A percentile compares a stretch with the other conserved stretches of the same genome.
phyloP scores from a whole-genome alignment of 2,329 filamentous ascomycete genomes.

The Pezicula radicicola region DNA sequence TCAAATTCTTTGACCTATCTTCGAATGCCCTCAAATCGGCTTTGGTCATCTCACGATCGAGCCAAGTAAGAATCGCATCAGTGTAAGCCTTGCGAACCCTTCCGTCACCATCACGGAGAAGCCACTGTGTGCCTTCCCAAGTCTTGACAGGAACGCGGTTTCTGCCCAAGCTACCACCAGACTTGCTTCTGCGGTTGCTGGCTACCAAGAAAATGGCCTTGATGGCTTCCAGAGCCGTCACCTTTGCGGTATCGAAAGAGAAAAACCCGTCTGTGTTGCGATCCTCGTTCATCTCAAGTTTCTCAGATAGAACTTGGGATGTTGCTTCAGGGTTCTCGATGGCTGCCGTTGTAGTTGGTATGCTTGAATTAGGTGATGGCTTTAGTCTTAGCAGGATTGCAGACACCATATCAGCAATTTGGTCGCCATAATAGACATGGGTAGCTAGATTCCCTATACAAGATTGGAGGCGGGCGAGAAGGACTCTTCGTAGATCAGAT shows the following conservation, averaged over 20 bases:
- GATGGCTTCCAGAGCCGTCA: constrained; percentile 71
- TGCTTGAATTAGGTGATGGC: constrained; percentile 48
- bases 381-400: constrained; percentile 77
- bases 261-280: constrained; percentile 55
- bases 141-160: constrained; percentile 75
- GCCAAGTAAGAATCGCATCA: constrained; percentile 80
- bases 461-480: constrained; percentile 69
- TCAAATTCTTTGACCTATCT: constrained; percentile 43
- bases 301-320: constrained; percentile 41
- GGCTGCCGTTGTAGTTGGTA: constrained; percentile 39
- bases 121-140: constrained; percentile 97
- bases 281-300: constrained; percentile 48
- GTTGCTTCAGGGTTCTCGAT: constrained; percentile 41
- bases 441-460: constrained; percentile 91
- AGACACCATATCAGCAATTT: constrained; percentile 90
- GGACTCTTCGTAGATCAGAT: constrained; percentile 50
- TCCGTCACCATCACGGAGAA: constrained; percentile 75
- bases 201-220: constrained; percentile 81
- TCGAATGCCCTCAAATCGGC: constrained; percentile 62
- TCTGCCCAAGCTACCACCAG: constrained; percentile 63
- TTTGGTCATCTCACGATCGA: constrained; percentile 73
- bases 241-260: constrained; percentile 58
- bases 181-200: constrained; percentile 61
- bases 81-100: constrained; percentile 81
- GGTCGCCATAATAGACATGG: constrained; percentile 95